Conservation (phyloP, 495 filamentous ascomycete genomes). For the Penicillium diatomitis region DNA sequence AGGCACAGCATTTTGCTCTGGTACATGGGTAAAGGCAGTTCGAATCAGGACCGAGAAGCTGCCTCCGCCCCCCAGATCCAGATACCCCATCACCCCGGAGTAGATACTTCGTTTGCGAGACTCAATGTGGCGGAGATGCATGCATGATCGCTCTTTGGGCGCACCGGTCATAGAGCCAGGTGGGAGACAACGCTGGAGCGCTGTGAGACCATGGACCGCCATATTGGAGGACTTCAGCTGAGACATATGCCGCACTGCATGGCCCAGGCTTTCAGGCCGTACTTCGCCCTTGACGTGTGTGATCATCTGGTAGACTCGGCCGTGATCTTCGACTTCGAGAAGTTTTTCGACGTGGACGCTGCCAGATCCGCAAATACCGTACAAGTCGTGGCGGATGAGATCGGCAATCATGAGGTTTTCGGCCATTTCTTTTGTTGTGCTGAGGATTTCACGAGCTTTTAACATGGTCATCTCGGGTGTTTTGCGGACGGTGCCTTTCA, state of each 20-base stretch:
- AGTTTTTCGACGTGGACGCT: slow-evolving; percentile 58
- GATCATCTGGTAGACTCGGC: slow-evolving; percentile 82
- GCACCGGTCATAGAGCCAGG: slow-evolving; percentile 95
- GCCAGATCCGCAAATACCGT: slow-evolving; percentile 64
- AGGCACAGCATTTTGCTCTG: slow-evolving; percentile 38
- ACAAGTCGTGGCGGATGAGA: slow-evolving; percentile 84
- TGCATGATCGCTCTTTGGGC: slow-evolving; percentile 81
- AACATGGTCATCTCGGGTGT: slow-evolving; percentile 50
- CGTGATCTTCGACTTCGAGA: slow-evolving; percentile 81
- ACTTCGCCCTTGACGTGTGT: slow-evolving; percentile 73
- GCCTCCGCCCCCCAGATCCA: slow-evolving; percentile 74
- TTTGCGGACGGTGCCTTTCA: slow-evolving; percentile 92
- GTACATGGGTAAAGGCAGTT: slow-evolving; percentile 54
- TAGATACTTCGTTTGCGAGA: slow-evolving; percentile 63
- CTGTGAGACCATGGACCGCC: slow-evolving; percentile 55
- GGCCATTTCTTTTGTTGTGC: slow-evolving; percentile 78
- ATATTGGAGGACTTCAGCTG: slow-evolving; percentile 29
- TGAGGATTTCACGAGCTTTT: slow-evolving; percentile 59
- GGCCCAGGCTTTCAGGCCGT: slow-evolving; percentile 21
- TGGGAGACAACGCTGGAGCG: slow-evolving; percentile 68
- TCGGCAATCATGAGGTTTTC: slow-evolving; percentile 99
- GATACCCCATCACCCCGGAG: slow-evolving; percentile 80
- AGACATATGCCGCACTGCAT: slow-evolving; percentile 26
- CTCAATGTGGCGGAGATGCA: slow-evolving; percentile 67
- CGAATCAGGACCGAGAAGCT: slow-evolving; percentile 87